A percentile compares a stretch with the other conserved stretches of the same genome.
These are phyloP conservation scores for Athelia sp. DNA, from an alignment of 1,284 basidiomycete genomes.

Conservation along the genomic window DNA sequence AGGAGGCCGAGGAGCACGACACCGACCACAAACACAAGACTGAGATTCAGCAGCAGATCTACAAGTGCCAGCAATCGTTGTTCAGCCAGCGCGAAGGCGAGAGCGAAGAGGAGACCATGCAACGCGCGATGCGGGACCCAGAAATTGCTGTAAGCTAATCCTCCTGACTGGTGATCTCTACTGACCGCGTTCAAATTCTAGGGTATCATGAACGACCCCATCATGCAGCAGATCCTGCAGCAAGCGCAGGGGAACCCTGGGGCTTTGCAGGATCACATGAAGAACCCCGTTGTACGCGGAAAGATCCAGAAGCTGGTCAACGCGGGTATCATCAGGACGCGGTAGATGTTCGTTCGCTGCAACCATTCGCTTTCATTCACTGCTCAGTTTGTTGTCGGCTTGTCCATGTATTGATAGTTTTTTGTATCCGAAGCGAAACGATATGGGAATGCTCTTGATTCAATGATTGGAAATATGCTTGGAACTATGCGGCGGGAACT, in stretches of 20 bases:
- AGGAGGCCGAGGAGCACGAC: slow-evolving; percentile 74
- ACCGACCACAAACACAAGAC: slow-evolving; percentile 71
- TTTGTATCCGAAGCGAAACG: no score
- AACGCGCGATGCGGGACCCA: slow-evolving; percentile 95
- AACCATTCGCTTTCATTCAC: no score
- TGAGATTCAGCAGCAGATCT: slow-evolving; percentile 78
- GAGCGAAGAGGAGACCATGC: slow-evolving; percentile 89
- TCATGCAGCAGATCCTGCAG: slow-evolving; percentile 92
- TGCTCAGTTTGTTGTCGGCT: no score
- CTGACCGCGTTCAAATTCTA: slow-evolving; percentile 22
- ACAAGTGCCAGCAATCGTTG: slow-evolving; percentile 80
- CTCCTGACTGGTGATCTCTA: slow-evolving; percentile 2
- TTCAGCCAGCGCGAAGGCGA: slow-evolving; percentile 82
- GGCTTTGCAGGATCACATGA: slow-evolving; percentile 95
- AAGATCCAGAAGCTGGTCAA: slow-evolving; percentile 94
- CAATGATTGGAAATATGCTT: no score
- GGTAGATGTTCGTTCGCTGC: slow-evolving; percentile 32
- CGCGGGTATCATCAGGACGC: slow-evolving; percentile 85
- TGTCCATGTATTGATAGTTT: no score
- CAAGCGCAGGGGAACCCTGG: slow-evolving; percentile 91
- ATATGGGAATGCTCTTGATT: no score
- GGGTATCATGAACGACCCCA: slow-evolving; percentile 81
- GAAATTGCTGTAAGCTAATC: slow-evolving; percentile 77
- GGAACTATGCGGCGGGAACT: no score
- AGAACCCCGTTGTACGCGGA: slow-evolving; percentile 80